Evolutionary conservation across 495 filamentous ascomycete species (phyloP), one percentile per base, ranked within the genome.

Genomic region (Penicillium waksmanii): DNA sequence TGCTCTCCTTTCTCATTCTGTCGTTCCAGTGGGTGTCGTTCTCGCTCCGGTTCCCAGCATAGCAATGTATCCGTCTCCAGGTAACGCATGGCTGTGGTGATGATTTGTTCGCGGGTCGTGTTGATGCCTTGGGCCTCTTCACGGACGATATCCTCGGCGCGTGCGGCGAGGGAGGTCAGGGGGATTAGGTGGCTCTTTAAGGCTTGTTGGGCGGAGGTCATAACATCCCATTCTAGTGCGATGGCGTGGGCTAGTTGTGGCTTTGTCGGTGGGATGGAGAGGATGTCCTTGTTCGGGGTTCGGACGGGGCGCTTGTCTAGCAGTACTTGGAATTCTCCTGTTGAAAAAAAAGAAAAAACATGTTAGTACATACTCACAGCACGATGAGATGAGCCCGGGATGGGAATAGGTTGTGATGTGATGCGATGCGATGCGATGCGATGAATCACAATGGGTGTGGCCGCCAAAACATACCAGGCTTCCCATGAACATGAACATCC

Each of bases 1-100:
- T 67, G 63, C 27, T 67, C 58, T n/a, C 58, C 66, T 13, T 72
- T 55, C 10, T 66, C 66, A 35, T 18, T 75, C 38, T 18, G 74
- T 69, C 53, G 81, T 68, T 59, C 55, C 15, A 59, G 52, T 10
- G 40, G 55, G 53, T 51, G 51, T 5, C 55, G 33, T 46, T 70
- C 70, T 27, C 79, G 74, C 63, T 89, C 89, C 3, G 89, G 89
- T 19, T 90, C 91, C 88, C 90, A 94, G 79, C 95, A 98, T 10
- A 98, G 84, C n/a, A 97, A 76, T 0, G 91, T 93, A 72, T 98
- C 95, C 0, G 95, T 98, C 56, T 93, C 86, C 7, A 98, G 79
- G 71, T 98, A 97, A 9, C 89, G 84, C 81, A 98, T 83, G 35
- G 92, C 73, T 50, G 85, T 89, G 11, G 68, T 76, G 18, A 88